phyloP scores from a whole-genome alignment of 108 stramenopile genomes.

The Nitzschia palea region DNA sequence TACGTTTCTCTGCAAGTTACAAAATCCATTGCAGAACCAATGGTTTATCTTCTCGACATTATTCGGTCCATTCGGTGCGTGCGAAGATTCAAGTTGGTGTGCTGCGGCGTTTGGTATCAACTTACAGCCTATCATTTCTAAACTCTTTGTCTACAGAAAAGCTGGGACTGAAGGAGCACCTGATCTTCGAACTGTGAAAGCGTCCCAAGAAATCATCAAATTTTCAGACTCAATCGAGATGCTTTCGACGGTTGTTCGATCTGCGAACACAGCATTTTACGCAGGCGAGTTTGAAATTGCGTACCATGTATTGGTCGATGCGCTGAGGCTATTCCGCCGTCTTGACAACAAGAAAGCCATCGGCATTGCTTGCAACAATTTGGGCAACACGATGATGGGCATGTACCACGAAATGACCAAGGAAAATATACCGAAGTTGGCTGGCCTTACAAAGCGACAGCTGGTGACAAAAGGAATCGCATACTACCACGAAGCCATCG shows the following conservation, averaged over 20 bases:
- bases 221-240: conserved; percentile 41
- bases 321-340: conserved; percentile 38
- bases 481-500: conserved; percentile 39
- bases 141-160: conserved; percentile 25
- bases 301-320: conserved; percentile 33
- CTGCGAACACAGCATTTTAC: conserved; percentile 50
- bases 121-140: conserved; percentile 1
- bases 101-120: conserved; percentile 38
- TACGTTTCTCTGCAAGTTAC: conserved; percentile 18
- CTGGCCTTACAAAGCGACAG: conserved; percentile 24
- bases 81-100: conserved; percentile 17
- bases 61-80: conserved; percentile 41
- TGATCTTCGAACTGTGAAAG: conserved; percentile 23
- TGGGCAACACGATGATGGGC: conserved; percentile 49
- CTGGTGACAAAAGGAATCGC: conserved; percentile 33
- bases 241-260: conserved; percentile 38
- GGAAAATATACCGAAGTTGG: conserved; percentile 30
- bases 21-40: conserved; percentile 20
- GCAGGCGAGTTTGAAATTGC: conserved; percentile 46
- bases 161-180: conserved; percentile 8
- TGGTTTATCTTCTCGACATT: conserved; percentile 25
- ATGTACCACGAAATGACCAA: conserved; percentile 42
- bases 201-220: conserved; percentile 31
- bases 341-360: conserved; percentile 58
- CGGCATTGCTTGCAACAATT: conserved; percentile 49